These are phyloP conservation scores for Perilla frutescens DNA, from an alignment of 257 asterid species.

Conservation along the genomic window DNA sequence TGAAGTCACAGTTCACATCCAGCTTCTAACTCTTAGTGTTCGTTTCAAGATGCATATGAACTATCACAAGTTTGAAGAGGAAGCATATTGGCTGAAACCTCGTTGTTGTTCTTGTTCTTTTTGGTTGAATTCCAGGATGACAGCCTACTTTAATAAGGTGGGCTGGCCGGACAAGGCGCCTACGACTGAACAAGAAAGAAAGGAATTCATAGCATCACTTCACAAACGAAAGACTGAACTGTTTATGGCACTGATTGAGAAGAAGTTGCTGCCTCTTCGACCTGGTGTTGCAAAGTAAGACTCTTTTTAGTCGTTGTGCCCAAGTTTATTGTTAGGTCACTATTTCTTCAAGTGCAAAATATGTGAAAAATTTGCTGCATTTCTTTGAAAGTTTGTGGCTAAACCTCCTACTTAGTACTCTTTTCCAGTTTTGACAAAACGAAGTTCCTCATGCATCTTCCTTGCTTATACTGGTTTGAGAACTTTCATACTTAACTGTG, in stretches of 20 bases:
- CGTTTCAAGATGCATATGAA: slow-evolving; percentile 18
- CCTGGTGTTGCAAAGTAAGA: slow-evolving; percentile 95
- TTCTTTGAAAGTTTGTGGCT: background rate
- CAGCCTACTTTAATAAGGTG: slow-evolving; percentile 87
- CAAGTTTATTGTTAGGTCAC: background rate
- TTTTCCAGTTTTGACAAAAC: too few species aligned
- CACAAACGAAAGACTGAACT: slow-evolving; percentile 90
- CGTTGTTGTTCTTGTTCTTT: background rate
- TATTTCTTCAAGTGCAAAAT: slow-evolving; percentile 2
- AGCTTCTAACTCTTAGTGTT: background rate
- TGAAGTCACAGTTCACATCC: too few species aligned
- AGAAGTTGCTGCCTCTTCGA: slow-evolving; percentile 88
- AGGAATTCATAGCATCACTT: slow-evolving; percentile 81
- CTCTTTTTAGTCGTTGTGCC: background rate
- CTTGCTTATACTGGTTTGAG: background rate
- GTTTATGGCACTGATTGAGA: slow-evolving; percentile 92
- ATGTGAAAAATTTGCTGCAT: background rate
- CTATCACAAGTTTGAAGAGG: slow-evolving; percentile 4
- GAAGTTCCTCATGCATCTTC: background rate
- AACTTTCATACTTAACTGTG: background rate
- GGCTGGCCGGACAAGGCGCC: slow-evolving; percentile 99
- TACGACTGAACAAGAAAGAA: slow-evolving; percentile 75
- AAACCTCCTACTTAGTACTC: background rate
- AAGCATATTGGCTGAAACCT: background rate
- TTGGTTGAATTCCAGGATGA: slow-evolving; percentile 66